Percentiles rank a stretch among this genome's conserved stretches.
phyloP scores from a whole-genome alignment of 2,329 filamentous ascomycete species.

The Penicillium digitatum region DNA sequence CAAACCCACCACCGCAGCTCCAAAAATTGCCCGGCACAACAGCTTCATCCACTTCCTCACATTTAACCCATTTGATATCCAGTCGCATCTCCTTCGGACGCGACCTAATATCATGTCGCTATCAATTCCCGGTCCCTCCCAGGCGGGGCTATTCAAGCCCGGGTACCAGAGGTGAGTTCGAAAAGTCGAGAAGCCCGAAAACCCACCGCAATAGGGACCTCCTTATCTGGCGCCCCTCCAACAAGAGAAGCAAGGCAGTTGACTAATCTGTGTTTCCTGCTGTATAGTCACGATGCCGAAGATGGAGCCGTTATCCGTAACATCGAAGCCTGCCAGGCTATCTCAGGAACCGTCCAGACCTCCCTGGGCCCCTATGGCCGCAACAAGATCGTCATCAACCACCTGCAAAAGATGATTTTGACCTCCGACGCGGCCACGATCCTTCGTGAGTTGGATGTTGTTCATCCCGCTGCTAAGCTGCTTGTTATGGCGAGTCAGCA shows the following conservation, averaged over 20 bases:
- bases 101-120: slow-evolving; percentile 66
- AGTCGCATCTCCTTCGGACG: slow-evolving; percentile 25
- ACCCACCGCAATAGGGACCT: slow-evolving; percentile 14
- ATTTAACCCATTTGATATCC: slow-evolving; percentile 13
- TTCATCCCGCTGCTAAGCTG: slow-evolving; percentile 95
- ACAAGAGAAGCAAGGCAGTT: slow-evolving; percentile 9
- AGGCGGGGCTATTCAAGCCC: slow-evolving; percentile 88
- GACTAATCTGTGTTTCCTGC: slow-evolving; percentile 19
- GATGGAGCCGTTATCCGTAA: slow-evolving; percentile 98
- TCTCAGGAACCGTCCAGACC: slow-evolving; percentile 92
- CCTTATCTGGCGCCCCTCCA: slow-evolving; percentile 23
- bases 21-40: slow-evolving; percentile 38
- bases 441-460: slow-evolving; percentile 92
- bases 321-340: slow-evolving; percentile 96
- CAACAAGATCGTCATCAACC: slow-evolving; percentile 99
- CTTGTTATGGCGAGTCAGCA: slow-evolving; percentile 98
- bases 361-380: slow-evolving; percentile 95
- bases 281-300: slow-evolving; percentile 86
- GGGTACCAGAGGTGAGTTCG: slow-evolving; percentile 84
- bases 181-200: slow-evolving; percentile 4
- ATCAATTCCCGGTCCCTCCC: slow-evolving; percentile 90
- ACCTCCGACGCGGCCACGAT: slow-evolving; percentile 98
- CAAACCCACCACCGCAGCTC: slow-evolving; percentile 37
- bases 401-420: slow-evolving; percentile 98
- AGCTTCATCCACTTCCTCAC: slow-evolving; percentile 21